These are phyloP conservation scores for Mucor piriformis DNA, from an alignment of 371 early-diverging fungal genomes.

Conservation along the genomic window DNA sequence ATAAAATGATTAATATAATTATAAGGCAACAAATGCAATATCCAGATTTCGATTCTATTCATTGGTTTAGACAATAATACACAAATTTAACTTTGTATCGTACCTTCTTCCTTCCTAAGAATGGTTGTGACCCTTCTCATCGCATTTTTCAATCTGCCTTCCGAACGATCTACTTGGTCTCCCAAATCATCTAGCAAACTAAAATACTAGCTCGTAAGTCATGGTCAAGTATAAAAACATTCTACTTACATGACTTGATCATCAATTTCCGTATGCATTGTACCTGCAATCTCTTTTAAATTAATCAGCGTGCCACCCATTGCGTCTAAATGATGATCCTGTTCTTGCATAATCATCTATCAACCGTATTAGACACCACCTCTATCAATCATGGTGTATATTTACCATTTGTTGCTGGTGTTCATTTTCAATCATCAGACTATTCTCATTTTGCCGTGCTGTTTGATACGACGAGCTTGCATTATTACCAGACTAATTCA, in stretches of 20 bases:
- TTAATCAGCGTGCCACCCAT: conserved; percentile 63
- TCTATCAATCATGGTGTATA: not conserved
- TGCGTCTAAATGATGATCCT: conserved; percentile 63
- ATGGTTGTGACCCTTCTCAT: conserved; percentile 60
- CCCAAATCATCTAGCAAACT: conserved; percentile 64
- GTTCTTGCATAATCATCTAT: conserved; percentile 62
- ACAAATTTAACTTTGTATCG: not conserved
- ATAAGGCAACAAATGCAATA: conserved; percentile 67
- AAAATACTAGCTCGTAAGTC: conserved; percentile 2
- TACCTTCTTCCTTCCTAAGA: conserved; percentile 67
- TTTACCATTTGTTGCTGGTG: conserved; percentile 42
- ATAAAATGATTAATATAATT: conserved; percentile 57
- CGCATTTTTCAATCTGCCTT: conserved; percentile 53
- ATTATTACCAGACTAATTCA: not conserved
- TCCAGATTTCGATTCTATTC: conserved; percentile 58
- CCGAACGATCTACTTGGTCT: conserved; percentile 59
- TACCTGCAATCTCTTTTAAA: conserved; percentile 66
- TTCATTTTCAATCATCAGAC: conserved; percentile 43
- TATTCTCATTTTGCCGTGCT: conserved; percentile 36
- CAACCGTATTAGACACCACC: not conserved
- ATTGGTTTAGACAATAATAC: not conserved
- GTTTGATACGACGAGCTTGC: conserved; percentile 21
- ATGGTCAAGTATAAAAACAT: not conserved
- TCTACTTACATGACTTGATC: conserved; percentile 57
- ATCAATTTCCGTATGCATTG: conserved; percentile 62